phyloP scores from a whole-genome alignment of 2,329 filamentous ascomycete genomes.

The Cladosporium austrohemisphaericum region DNA sequence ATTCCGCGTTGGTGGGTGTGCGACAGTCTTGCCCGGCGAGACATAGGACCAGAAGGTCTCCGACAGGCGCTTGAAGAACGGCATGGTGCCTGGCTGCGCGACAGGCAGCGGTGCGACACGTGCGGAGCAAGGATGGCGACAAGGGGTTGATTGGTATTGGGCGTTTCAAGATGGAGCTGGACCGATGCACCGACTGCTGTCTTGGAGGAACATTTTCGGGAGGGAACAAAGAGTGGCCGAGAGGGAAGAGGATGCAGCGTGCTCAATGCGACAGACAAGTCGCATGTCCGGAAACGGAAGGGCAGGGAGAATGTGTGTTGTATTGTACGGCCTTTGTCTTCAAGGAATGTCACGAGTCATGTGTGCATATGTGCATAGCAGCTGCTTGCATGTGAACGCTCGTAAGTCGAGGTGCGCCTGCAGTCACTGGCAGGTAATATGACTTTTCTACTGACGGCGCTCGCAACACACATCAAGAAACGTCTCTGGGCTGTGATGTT shows the following conservation, averaged over 20 bases:
- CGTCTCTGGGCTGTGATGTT: no score
- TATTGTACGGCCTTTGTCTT: no score
- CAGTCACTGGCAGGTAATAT: no score
- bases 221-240: not conserved
- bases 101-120: conserved; percentile 4
- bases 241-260: not conserved
- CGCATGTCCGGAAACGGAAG: not conserved
- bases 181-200: not conserved
- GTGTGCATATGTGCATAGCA: no score
- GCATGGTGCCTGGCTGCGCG: conserved; percentile 1
- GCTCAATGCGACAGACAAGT: not conserved
- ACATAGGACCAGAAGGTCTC: conserved; percentile 41
- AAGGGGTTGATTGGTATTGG: conserved; percentile 4
- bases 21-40: conserved; percentile 40
- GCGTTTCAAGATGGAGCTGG: conserved; percentile 3
- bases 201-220: not conserved
- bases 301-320: no score
- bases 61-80: conserved; percentile 29
- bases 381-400: no score
- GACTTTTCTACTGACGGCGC: no score
- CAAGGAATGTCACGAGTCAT: no score
- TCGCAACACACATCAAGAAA: no score
- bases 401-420: no score
- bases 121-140: conserved; percentile 11
- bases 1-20: conserved; percentile 21